phyloP scores from a whole-genome alignment of 108 stramenopile species.

The Pseudonitzschia pungens region DNA sequence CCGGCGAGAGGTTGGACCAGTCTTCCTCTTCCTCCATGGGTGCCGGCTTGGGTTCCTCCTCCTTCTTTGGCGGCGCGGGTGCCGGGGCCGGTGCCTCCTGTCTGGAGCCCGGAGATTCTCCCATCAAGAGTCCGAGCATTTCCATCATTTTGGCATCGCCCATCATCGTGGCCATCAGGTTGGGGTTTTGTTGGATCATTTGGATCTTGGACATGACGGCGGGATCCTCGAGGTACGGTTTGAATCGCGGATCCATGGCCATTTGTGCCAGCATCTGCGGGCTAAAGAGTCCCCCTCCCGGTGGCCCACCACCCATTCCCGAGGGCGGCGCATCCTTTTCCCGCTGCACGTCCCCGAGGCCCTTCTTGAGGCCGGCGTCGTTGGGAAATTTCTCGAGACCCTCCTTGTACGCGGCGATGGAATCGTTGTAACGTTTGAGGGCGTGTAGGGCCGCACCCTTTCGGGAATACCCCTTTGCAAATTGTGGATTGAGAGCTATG shows the following conservation, averaged over 20 bases:
- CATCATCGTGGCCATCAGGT: conserved; percentile 73
- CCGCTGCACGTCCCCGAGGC: conserved; percentile 82
- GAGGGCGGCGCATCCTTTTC: conserved; percentile 78
- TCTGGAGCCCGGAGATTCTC: conserved; percentile 23
- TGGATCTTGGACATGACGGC: conserved; percentile 91
- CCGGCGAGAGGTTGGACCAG: conserved; percentile 69
- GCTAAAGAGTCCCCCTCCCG: conserved; percentile 70
- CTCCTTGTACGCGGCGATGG: conserved; percentile 90
- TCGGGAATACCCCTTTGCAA: conserved; percentile 91
- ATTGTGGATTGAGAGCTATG: conserved; percentile 85
- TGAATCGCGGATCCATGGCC: conserved; percentile 88
- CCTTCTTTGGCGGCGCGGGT: neutral
- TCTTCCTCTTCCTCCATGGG: conserved; percentile 75
- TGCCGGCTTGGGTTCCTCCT: conserved; percentile 35
- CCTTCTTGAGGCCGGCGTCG: conserved; percentile 87
- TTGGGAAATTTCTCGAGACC: conserved; percentile 88
- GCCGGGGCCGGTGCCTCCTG: conserved; percentile 34
- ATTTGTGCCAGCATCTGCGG: conserved; percentile 87
- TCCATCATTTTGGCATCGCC: conserved; percentile 85
- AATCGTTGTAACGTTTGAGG: conserved; percentile 94
- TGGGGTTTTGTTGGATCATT: conserved; percentile 88
- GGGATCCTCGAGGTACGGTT: conserved; percentile 87
- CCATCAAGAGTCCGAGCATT: conserved; percentile 78
- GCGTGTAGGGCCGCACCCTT: conserved; percentile 96
- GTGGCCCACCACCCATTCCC: conserved; percentile 34